Base-by-base conservation (phyloP, 1,284 basidiomycete species). In the Stygiomarasmius scandens region DNA sequence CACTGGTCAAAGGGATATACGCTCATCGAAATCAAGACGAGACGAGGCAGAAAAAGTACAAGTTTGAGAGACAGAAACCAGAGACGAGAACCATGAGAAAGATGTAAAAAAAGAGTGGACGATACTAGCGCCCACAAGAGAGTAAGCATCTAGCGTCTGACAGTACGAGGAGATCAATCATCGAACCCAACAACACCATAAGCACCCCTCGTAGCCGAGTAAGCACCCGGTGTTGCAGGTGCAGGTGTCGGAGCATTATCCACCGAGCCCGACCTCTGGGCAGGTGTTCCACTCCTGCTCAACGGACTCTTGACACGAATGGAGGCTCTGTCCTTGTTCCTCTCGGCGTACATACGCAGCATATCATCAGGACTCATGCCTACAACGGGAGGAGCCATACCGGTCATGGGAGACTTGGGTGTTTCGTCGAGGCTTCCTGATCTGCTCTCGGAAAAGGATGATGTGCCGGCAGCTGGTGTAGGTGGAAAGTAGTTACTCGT, bases 301-400 rank as follows among this genome's bases (percentile, higher is more conserved):
- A 49, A 29, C 14, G 23, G 55, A 22, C 52, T 38, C 14, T 27
- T 49, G 5, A 32, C 27, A 16, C 49, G n/a, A n/a, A n/a, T n/a
- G n/a, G n/a, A n/a, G n/a, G n/a, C 55, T 12, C 32, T 16, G 22
- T 38, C 34, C 22, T 10, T n/a, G 63, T 79, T 81, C 54, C 84
- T 77, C 50, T 84, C 83, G 2, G 89, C 89, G 58, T 91, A 91
- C 0, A 85, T 86, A n/a, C 82, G 81, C 38, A 91, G 74, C 86
- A 90, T 87, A 16, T 82, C 88, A 62, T 91, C 89, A 2, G 89
- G 89, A 0, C 82, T 82, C 80, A 85, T 84, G 41, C 78, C 71
- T 46, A 64, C 77, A 0, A 76, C 77, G 19, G 79, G 77, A 65
- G 77, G 69, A 2, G 75, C 71, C 55, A 76, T 70, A n/a, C n/a